Base-by-base conservation (phyloP, 2,329 filamentous ascomycete genomes). In the Alternaria burnsii region DNA sequence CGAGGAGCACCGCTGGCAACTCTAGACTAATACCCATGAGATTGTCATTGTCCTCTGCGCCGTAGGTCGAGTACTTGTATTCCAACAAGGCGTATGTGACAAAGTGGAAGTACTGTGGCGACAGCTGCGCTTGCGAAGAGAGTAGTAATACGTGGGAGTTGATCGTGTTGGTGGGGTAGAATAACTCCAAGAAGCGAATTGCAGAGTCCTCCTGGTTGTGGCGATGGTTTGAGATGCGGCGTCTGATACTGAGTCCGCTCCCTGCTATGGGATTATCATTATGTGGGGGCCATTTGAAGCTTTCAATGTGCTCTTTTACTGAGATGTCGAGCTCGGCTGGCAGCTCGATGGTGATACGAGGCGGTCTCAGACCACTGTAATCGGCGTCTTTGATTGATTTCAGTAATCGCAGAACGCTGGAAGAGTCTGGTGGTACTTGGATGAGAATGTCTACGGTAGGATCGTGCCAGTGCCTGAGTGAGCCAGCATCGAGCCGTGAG, bases 301-400 rank as follows among this genome's bases (percentile, higher is more conserved):
- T 76, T 47, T 86, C 79, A 11, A 97, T 76, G 65, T 89, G 93
- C 14, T 80, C 79, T 52, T 87, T 83, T 5, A 91, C 86, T 3
- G 87, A 83, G 3, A 82, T 76, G 68, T 97, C 92, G 18, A 94
- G 81, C 30, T 87, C 80, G 28, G 87, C 81, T 0, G 94, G 93
- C 8, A 99, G 83, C 73, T 98, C 94, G 51, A 98, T 88, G 2
- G 91, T 97, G 47, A 99, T 82, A 63, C 91, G 88, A 3, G 94
- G 94, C 2, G 86, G 80, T 1, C 85, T 82, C 42, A 90, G 82
- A 0, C 90, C 89, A 47, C 88, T 85, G 74, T 93, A 94, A 74
- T 97, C 93, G 5, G 92, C 92, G 8, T 82, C 81, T 63, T 86
- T 83, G 26, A 99, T 83, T 5, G 93, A 97, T 61, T 86, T 86